A percentile compares a stretch with the other conserved stretches of the same genome.
Conservation (phyloP, 2,329 filamentous ascomycete genomes). For the Botrytis paeoniae region DNA sequence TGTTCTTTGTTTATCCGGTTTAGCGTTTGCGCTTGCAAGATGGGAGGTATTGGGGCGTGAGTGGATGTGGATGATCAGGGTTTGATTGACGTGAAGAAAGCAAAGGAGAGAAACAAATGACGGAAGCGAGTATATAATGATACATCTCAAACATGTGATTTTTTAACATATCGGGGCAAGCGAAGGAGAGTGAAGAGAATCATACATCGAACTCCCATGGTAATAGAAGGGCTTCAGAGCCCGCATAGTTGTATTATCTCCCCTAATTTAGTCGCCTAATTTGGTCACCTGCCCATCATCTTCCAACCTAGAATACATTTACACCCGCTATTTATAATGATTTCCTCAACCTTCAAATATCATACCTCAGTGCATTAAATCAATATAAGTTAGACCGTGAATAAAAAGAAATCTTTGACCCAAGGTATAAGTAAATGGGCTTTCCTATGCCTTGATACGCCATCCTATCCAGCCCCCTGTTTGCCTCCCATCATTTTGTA, state of each 20-base stretch:
- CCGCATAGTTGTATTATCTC: not conserved
- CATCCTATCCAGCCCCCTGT: slow-evolving; percentile 7
- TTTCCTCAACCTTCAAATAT: not conserved
- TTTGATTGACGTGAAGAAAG: not conserved
- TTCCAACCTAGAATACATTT: not conserved
- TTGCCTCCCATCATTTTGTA: slow-evolving; percentile 8
- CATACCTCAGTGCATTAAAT: not conserved
- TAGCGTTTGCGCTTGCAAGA: not conserved
- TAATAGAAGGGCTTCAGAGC: too few species aligned
- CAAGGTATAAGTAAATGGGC: not conserved
- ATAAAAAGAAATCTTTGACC: not conserved
- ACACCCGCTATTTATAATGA: not conserved
- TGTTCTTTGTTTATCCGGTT: not conserved
- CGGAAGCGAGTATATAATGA: not conserved
- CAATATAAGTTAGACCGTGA: not conserved
- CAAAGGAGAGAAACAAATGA: not conserved
- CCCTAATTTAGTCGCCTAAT: not conserved
- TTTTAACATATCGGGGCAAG: not conserved
- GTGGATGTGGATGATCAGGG: not conserved
- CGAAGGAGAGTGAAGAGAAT: not conserved
- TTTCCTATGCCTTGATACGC: slow-evolving; percentile 2
- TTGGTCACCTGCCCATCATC: not conserved
- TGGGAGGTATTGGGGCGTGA: not conserved
- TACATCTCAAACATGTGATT: not conserved
- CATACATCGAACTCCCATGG: not conserved